phyloP scores from a whole-genome alignment of 495 filamentous ascomycete species.

The Clavariopsis aquatica region DNA sequence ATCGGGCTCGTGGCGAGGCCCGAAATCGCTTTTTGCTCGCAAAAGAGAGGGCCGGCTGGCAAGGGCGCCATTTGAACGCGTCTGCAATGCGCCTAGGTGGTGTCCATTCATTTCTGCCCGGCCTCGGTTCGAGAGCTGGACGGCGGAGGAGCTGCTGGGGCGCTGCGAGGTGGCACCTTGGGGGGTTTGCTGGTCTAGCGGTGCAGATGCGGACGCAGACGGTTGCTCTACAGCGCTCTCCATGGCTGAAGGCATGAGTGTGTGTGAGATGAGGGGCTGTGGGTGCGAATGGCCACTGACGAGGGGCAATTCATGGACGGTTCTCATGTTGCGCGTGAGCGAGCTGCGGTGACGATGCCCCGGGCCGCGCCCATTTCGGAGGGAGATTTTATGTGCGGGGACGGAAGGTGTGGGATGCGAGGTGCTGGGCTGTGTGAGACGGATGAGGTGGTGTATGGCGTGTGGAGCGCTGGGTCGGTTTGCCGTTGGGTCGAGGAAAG shows the following conservation, averaged over 20 bases:
- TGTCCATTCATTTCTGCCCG: constrained; percentile 27
- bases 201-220: constrained; percentile 14
- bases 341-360: constrained; percentile 17
- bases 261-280: constrained; percentile 17
- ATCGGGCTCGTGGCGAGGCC: constrained; percentile 44
- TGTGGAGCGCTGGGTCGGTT: not conserved
- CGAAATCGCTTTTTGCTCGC: constrained; percentile 73
- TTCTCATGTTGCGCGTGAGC: constrained; percentile 31
- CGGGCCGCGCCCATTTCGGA: constrained; percentile 30
- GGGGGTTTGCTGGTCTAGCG: constrained; percentile 10
- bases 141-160: constrained; percentile 23
- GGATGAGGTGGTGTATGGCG: not conserved
- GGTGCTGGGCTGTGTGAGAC: not conserved
- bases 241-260: constrained; percentile 13
- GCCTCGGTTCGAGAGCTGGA: constrained; percentile 5
- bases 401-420: not conserved
- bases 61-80: constrained; percentile 8
- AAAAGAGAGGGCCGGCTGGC: constrained; percentile 55
- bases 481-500: not conserved
- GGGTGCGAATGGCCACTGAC: constrained; percentile 26
- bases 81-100: not conserved
- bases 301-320: constrained; percentile 27
- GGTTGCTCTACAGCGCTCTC: constrained; percentile 7
- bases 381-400: not conserved
- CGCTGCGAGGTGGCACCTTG: constrained; percentile 15